A percentile compares a stretch with the other conserved stretches of the same genome.
Evolutionary conservation across 768 basidiomycete species (phyloP).

Genomic region (Naematelia encephala): DNA sequence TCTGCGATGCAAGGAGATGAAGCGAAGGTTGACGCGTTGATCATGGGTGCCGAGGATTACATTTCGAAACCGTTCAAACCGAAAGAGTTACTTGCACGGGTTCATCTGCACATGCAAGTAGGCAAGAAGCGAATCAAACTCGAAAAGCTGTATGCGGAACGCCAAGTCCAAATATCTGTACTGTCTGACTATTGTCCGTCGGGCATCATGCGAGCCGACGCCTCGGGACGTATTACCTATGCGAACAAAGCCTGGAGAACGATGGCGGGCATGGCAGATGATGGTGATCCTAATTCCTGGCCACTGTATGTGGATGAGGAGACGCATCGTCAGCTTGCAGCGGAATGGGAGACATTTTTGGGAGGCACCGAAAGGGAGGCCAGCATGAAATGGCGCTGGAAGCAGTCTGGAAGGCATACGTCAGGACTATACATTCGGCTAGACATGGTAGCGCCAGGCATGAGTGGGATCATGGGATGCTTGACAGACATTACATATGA

Average conservation of each 20-base stretch:
- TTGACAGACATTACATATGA: conserved; percentile 41
- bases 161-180: conserved; percentile 34
- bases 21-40: conserved; percentile 50
- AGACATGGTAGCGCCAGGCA: conserved; percentile 25
- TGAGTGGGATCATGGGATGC: conserved; percentile 40
- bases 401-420: conserved; percentile 23
- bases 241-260: conserved; percentile 35
- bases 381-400: conserved; percentile 36
- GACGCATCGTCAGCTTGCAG: conserved; percentile 7
- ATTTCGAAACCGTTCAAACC: conserved; percentile 53
- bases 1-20: conserved; percentile 51
- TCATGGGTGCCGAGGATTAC: conserved; percentile 53
- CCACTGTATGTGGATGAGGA: conserved; percentile 17
- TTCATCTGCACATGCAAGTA: conserved; percentile 53
- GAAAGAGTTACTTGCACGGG: conserved; percentile 52
- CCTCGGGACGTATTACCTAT: conserved; percentile 26
- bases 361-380: conserved; percentile 22
- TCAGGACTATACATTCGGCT: conserved; percentile 37
- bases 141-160: conserved; percentile 31
- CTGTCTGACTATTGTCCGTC: conserved; percentile 42
- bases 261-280: conserved; percentile 12
- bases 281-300: conserved; percentile 31
- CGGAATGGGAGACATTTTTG: conserved; percentile 29
- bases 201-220: conserved; percentile 39
- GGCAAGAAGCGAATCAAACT: conserved; percentile 51